Base-by-base conservation (phyloP, 805 yeast genomes). In the Ascoidea tarda region DNA sequence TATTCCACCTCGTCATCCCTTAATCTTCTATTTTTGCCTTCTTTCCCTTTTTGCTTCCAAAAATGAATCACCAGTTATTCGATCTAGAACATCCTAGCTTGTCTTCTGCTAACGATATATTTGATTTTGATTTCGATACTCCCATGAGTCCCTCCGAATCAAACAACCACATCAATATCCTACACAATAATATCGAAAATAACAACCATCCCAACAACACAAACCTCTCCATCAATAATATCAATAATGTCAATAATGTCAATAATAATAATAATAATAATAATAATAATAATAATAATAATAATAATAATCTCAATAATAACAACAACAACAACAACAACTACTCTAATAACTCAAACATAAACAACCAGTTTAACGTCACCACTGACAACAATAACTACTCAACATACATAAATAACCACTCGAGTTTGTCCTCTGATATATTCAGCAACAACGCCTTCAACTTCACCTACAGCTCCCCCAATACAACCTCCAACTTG, bases 111-210 rank as follows among this genome's bases (percentile, higher is more conserved):
- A 46, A 57, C 5, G 58, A 56, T 32, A 51, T 56, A 53, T 56
- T 56, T 44, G 58, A 56, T 49, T 56, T 54, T 38, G 58, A 56
- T 32, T 56, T 56, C 31, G 58, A 56, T 42, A 54, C 52, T 8
- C 52, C 58, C 6, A 53, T 53, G 58, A 47, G 56, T 12, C 48
- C 50, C 32, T 5, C 33, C 16, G 51, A 54, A 46, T 52, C 53
- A 31, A 55, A 54, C 14, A 38, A 38, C 4, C 8, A 38, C 14
- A 38, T 14, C 14, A 38, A 38, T 38, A 38, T 38, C 14, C 8
- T 10, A 10, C 8, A 38, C 14, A 38, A 38, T 4, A 38, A 38
- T 38, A 38, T 14, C 44, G 44, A 10, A 38, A 38, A 38, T 38
- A 38, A 38, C 44, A 38, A 38, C 44, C 8, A 10, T 38, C 44